These are phyloP conservation scores for Chalaropsis thielavioides DNA, from an alignment of 2,329 filamentous ascomycete species.

Conservation along the genomic window DNA sequence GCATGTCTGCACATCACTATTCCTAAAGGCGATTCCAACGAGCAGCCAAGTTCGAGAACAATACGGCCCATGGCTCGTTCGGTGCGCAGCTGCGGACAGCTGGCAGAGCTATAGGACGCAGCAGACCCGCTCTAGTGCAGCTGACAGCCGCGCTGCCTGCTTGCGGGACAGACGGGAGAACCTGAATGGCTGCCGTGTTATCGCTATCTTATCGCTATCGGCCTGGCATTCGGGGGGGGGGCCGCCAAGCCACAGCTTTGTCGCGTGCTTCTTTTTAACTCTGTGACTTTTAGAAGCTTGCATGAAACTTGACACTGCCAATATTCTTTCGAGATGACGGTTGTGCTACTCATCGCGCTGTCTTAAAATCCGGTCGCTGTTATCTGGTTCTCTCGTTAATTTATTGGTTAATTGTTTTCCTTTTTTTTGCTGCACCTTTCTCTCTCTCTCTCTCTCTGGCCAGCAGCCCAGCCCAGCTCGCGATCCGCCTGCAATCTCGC, in stretches of 20 bases:
- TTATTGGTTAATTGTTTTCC: too few species aligned
- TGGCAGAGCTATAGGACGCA: not conserved
- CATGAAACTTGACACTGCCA: not conserved
- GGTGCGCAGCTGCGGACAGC: not conserved
- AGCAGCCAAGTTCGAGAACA: not conserved
- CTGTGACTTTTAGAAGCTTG: not conserved
- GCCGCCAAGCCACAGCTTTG: not conserved
- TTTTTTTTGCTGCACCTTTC: too few species aligned
- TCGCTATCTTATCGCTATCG: not conserved
- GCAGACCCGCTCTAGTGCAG: not conserved
- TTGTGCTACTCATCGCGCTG: not conserved
- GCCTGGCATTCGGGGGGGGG: not conserved
- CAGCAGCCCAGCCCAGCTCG: not conserved
- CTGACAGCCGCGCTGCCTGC: not conserved
- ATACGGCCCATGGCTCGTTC: not conserved
- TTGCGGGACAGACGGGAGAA: not conserved
- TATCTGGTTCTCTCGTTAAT: not conserved
- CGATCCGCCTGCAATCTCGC: not conserved
- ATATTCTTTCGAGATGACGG: constrained; percentile 1
- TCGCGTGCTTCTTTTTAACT: not conserved
- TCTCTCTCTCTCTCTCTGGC: too few species aligned
- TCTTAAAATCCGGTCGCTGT: too few species aligned
- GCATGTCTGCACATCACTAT: constrained; percentile 5
- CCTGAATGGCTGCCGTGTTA: not conserved
- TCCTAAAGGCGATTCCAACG: not conserved